Conservation (phyloP, 2,329 filamentous ascomycete genomes). For the Epichloe sp. region DNA sequence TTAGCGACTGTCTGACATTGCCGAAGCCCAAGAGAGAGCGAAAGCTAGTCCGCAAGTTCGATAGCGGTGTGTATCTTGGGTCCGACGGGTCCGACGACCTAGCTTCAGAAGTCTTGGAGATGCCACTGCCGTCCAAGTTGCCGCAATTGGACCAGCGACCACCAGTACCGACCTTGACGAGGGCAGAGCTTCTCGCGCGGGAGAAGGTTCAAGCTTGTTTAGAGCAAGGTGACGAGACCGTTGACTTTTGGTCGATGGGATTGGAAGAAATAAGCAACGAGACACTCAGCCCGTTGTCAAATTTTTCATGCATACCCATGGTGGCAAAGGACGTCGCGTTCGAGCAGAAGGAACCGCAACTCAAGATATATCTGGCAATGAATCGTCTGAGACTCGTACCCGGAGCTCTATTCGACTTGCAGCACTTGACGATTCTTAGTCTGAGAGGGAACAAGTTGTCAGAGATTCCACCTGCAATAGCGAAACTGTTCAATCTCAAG, state of each 20-base stretch:
- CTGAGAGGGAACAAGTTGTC: conserved; percentile 50
- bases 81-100: conserved; percentile 39
- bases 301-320: conserved; percentile 39
- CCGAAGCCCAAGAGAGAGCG: conserved; percentile 30
- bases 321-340: conserved; percentile 46
- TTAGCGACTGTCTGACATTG: conserved; percentile 24
- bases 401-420: conserved; percentile 45
- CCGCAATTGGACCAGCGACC: conserved; percentile 22
- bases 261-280: conserved; percentile 42
- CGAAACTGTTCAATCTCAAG: conserved; percentile 41
- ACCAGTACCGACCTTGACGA: conserved; percentile 18
- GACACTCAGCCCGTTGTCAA: conserved; percentile 42
- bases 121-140: conserved; percentile 21
- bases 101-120: conserved; percentile 17
- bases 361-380: conserved; percentile 48
- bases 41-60: conserved; percentile 43
- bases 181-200: conserved; percentile 31
- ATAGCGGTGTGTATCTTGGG: conserved; percentile 58
- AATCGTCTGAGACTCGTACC: conserved; percentile 47
- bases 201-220: conserved; percentile 37
- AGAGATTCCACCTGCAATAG: conserved; percentile 47
- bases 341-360: conserved; percentile 40
- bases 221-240: conserved; percentile 42
- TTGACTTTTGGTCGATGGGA: conserved; percentile 48
- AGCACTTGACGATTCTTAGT: conserved; percentile 50